Base-by-base conservation (phyloP, 495 filamentous ascomycete genomes). In the Halenospora varia region DNA sequence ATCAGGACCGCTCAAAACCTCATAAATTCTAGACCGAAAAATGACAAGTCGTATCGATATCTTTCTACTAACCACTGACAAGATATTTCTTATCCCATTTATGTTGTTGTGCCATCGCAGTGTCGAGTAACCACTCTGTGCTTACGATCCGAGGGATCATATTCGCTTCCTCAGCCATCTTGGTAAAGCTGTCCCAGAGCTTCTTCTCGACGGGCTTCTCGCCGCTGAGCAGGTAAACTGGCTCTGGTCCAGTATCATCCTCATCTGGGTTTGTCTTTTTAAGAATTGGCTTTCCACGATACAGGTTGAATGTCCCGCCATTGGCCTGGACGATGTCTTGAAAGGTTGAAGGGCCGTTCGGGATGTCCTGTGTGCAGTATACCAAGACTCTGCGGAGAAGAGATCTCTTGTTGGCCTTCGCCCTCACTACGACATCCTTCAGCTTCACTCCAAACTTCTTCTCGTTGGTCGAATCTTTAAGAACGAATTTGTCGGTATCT, bases 91-190 rank as follows among this genome's bases (percentile, higher is more conserved):
- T 77, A 41, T 83, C 74, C 69, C 85, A 86, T 18, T 75, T 75
- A 47, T 89, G 61, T 65, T 88, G 74, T 73, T 99, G 94, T 54
- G 81, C 84, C 88, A 97, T 91, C 2, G 90, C 89, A 59, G 90
- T 83, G 57, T 91, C 86, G 62, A 97, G 72, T 62, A 97, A 67
- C 95, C 95, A 99, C 64, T 97, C 91, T 18, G 86, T 78, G 18
- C 77, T 80, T 15, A 96, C 89, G 49, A 99, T 85, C 24, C 85
- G 77, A 9, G 89, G 86, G 39, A 81, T 78, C 75, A 88, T 88
- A 59, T 86, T 82, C 17, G 85, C 81, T 39, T 81, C 83, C 50
- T 73, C 69, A 8, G 89, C 91, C 80, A 93, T 81, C 56, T 88
- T 81, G 54, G 85, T 77, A 70, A 97, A 97, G 54, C 80, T 82